Evolutionary conservation across 192 early-diverging fungal genomes (phyloP), one percentile per base, ranked within the genome.

Genomic region (Backusella westeae): DNA sequence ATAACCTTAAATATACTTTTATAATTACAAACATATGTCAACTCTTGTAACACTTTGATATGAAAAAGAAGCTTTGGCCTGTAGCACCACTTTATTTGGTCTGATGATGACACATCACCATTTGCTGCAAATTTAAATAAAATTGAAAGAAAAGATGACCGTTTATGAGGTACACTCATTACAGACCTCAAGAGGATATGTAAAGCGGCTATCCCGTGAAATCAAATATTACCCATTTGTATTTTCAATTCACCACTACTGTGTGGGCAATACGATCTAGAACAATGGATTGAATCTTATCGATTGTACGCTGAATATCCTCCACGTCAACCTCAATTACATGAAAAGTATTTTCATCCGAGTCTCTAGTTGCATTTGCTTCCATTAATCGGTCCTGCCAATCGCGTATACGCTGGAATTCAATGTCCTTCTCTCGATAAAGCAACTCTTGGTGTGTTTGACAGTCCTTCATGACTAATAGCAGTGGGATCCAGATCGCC

Each of bases 291-390:
- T 72, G 70, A 35, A 72, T 72, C 12, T 21, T 44, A 72, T 72
- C 70, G 34, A 72, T 72, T 26, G 70, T 46, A 14, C 17, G 17
- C 17, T 72, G 70, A 32, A 72, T 12, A 52, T 49, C 7, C 23
- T 72, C 70, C 17, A 72, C 44, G 26, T 72, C 44, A 10, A 72
- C 70, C 49, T 72, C 39, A n/a, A 72, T 72, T 3, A 72, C 44
- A 29, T 49, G 36, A 34, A 72, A 72, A 0, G 14, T 26, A 72
- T 32, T 49, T 26, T 15, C 21, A 46, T 34, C 15, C 21, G 19
- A 26, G 21, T 1, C 15, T 34, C 42, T 72, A 9, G 42, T 29
- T 17, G 21, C 4, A 26, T 69, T 69, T 21, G 14, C n/a, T 17
- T 34, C 19, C 41, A 72, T 17, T 32, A 72, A 53, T 32, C 15